These are phyloP conservation scores for Colletotrichum karsti DNA, from an alignment of 2,329 filamentous ascomycete genomes.

Conservation along the genomic window DNA sequence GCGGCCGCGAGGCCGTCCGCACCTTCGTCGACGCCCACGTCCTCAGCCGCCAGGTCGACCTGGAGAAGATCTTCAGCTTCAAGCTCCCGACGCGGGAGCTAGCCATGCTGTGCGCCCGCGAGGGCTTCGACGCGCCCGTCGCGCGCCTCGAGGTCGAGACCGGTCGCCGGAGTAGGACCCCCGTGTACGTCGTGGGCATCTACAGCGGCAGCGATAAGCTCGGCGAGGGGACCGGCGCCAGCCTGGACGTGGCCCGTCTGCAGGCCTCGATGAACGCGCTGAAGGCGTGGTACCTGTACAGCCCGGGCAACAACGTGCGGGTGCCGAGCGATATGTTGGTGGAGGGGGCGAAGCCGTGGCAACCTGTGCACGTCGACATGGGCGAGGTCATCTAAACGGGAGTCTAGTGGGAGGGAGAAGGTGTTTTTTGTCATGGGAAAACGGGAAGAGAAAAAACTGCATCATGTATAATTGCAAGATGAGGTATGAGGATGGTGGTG, in stretches of 20 bases:
- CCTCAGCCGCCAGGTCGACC: conserved; percentile 79
- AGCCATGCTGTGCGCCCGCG: conserved; percentile 81
- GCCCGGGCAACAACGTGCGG: conserved; percentile 70
- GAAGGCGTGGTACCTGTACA: conserved; percentile 97
- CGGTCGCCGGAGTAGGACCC: conserved; percentile 82
- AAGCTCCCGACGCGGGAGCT: conserved; percentile 85
- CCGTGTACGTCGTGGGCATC: conserved; percentile 93
- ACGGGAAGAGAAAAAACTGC: background rate
- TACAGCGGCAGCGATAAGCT: conserved; percentile 92
- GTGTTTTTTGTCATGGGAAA: background rate
- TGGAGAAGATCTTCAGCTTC: conserved; percentile 85
- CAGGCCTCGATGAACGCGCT: conserved; percentile 86
- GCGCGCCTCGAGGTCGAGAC: conserved; percentile 92
- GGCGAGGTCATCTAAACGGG: conserved; percentile 69
- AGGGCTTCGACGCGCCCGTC: conserved; percentile 88
- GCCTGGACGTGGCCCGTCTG: conserved; percentile 78
- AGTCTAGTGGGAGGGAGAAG: background rate
- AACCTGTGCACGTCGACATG: conserved; percentile 73
- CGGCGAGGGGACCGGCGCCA: conserved; percentile 86
- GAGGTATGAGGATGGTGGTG: background rate
- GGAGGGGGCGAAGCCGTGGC: conserved; percentile 69
- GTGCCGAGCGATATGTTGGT: conserved; percentile 77
- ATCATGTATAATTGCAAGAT: conserved; percentile 17
- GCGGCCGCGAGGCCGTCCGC: conserved; percentile 80
- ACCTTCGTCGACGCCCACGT: conserved; percentile 87